Percentiles rank a stretch among this genome's conserved stretches.
Conservation (phyloP, 2,329 filamentous ascomycete species). For the Lasiodiplodia sp. region DNA sequence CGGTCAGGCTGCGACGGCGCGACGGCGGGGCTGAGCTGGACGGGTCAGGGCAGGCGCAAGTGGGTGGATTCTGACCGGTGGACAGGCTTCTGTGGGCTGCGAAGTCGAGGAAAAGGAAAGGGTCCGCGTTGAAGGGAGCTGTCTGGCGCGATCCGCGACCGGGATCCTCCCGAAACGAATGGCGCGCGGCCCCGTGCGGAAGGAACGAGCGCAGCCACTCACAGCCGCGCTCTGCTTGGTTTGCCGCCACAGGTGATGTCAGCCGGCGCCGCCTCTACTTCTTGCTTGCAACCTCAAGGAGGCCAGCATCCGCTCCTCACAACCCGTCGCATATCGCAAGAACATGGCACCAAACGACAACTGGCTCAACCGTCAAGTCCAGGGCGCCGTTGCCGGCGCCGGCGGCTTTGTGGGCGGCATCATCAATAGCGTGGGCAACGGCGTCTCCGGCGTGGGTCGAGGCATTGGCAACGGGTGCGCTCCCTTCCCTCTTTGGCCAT, state of each 20-base stretch:
- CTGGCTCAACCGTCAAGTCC: constrained; percentile 56
- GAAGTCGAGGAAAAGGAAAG: constrained; percentile 25
- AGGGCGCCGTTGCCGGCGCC: constrained; percentile 51
- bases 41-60: constrained; percentile 20
- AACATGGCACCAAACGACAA: constrained; percentile 45
- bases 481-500: constrained; percentile 22
- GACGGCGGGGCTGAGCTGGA: not conserved
- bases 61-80: constrained; percentile 1
- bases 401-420: constrained; percentile 54
- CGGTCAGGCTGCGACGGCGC: not conserved
- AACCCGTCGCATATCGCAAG: not conserved
- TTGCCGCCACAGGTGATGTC: constrained; percentile 22
- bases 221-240: not conserved
- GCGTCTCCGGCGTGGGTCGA: constrained; percentile 55
- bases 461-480: constrained; percentile 52
- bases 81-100: constrained; percentile 12
- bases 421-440: constrained; percentile 53
- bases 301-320: not conserved
- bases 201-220: constrained; percentile 4
- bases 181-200: constrained; percentile 5
- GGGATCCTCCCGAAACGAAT: constrained; percentile 21
- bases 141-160: constrained; percentile 21
- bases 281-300: not conserved
- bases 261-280: constrained; percentile 1
- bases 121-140: constrained; percentile 27